phyloP scores from a whole-genome alignment of 2,329 filamentous ascomycete genomes.

The Fusarium tricinctum region DNA sequence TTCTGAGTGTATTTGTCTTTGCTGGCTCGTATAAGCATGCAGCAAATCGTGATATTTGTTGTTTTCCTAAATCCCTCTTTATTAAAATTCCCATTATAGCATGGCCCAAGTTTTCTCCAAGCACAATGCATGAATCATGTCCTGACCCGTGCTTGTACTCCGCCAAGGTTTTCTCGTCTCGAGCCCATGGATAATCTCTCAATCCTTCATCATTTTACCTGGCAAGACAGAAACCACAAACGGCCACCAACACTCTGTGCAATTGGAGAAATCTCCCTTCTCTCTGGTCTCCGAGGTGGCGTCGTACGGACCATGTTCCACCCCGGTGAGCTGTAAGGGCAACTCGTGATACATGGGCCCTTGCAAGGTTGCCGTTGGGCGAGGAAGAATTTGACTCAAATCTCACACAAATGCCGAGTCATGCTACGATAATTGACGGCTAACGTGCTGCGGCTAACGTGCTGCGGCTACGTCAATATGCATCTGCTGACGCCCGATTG shows the following conservation, averaged over 20 bases:
- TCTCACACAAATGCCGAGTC: neutral
- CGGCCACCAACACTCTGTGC: too few species aligned
- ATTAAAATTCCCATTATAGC: neutral
- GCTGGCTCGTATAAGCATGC: neutral
- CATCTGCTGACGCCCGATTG: conserved; percentile 8
- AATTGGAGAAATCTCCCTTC: too few species aligned
- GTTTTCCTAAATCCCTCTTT: neutral
- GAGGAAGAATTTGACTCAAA: neutral
- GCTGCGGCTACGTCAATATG: conserved; percentile 2
- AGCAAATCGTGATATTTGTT: neutral
- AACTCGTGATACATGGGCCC: conserved; percentile 14
- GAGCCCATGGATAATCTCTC: neutral
- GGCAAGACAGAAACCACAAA: too few species aligned
- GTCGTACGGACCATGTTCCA: conserved; percentile 27
- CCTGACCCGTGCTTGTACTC: neutral
- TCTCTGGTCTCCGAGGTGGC: conserved; percentile 3
- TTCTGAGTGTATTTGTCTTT: conserved; percentile 1
- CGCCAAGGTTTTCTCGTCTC: neutral
- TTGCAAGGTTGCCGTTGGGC: neutral
- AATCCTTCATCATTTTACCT: neutral
- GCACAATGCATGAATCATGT: neutral
- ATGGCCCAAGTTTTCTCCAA: neutral
- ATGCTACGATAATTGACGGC: conserved; percentile 9
- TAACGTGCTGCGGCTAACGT: neutral
- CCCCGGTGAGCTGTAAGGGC: conserved; percentile 26